Evolutionary conservation across 352 stramenopile species (phyloP), one percentile per base, ranked within the genome.

Genomic region (Heterotrichella gracilis): DNA sequence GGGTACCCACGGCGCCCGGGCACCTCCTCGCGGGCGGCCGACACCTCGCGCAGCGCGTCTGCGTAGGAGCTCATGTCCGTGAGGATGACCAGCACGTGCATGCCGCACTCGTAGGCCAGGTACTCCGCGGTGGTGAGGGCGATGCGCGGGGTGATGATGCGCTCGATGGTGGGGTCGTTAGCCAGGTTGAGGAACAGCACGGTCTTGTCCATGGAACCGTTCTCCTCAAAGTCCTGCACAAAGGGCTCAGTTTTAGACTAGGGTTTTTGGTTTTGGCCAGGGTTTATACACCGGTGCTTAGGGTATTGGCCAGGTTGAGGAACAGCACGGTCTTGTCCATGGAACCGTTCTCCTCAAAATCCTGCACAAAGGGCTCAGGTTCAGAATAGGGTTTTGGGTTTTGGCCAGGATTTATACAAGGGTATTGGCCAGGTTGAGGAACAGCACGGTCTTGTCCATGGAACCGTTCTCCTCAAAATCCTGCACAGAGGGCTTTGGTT

Each of bases 101-200:
- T 82, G 74, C 97, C 92, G 53, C 90, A 85, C 79, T 98, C 92
- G 77, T 97, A 98, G 4, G 92, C 92, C 71, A 98, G 81, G 76
- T 97, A 98, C 78, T 98, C 92, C 64, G 92, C 92, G 19, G 89
- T 96, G 42, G 92, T 97, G 53, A 98, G 80, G 20, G 92, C 90
- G 64, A 98, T 79, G 82, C 89, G 87, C 69, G 92, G 92, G 25
- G 92, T 98, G 78, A 98, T 96, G 77, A 97, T 97, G 82, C 92
- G 89, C 80, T 98, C 92, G 76, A 98, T 98, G 22, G 92, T 98
- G 69, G 92, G 92, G 79, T 98, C 92, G 76, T 98, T 96, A 64
- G 92, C 92, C 72, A 97, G 82, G 80, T 98, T 97, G 74, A 97
- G 85, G 78, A 98, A 98, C 41, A 98, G 79, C 67, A 88, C 90